These are phyloP conservation scores for Limnanthes douglasii DNA, from an alignment of 345 rosid genomes.

Conservation along the genomic window DNA sequence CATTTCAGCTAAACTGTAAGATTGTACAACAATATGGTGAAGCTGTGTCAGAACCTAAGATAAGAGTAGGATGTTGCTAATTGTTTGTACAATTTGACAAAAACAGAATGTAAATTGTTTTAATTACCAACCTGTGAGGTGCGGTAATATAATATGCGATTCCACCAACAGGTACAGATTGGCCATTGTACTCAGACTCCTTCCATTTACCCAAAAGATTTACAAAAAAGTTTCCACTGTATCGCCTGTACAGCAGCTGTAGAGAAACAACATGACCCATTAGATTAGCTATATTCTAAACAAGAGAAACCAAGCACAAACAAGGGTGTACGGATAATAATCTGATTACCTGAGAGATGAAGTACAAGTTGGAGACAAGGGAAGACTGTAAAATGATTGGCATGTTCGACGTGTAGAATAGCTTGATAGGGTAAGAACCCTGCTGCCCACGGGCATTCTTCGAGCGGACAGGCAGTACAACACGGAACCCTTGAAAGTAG, in stretches of 20 bases:
- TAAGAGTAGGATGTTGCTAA: slow-evolving; percentile 2
- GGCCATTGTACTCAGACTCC: slow-evolving; percentile 67
- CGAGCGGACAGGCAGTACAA: slow-evolving; percentile 56
- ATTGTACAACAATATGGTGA: background rate
- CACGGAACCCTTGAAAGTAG: slow-evolving; percentile 71
- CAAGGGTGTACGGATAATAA: background rate
- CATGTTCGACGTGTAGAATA: slow-evolving; percentile 75
- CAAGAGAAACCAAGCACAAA: no score
- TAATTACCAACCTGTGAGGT: slow-evolving; percentile 61
- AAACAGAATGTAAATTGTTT: slow-evolving; percentile 1
- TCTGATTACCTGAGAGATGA: slow-evolving; percentile 47
- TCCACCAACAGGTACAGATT: slow-evolving; percentile 59
- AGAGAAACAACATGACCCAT: slow-evolving; percentile 7
- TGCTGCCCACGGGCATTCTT: slow-evolving; percentile 71
- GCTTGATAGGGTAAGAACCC: slow-evolving; percentile 66
- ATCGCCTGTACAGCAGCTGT: slow-evolving; percentile 53
- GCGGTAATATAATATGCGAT: slow-evolving; percentile 60
- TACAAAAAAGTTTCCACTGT: slow-evolving; percentile 57
- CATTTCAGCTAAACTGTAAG: slow-evolving; percentile 48
- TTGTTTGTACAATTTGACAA: background rate
- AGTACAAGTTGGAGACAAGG: slow-evolving; percentile 54
- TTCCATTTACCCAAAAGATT: slow-evolving; percentile 60
- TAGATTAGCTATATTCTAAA: no score
- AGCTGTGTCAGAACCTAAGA: background rate
- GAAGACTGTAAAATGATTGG: slow-evolving; percentile 75